A percentile compares a stretch with the other conserved stretches of the same genome.
Conservation (phyloP, 2,329 filamentous ascomycete genomes). For the Plectosphaerella cucumerina region DNA sequence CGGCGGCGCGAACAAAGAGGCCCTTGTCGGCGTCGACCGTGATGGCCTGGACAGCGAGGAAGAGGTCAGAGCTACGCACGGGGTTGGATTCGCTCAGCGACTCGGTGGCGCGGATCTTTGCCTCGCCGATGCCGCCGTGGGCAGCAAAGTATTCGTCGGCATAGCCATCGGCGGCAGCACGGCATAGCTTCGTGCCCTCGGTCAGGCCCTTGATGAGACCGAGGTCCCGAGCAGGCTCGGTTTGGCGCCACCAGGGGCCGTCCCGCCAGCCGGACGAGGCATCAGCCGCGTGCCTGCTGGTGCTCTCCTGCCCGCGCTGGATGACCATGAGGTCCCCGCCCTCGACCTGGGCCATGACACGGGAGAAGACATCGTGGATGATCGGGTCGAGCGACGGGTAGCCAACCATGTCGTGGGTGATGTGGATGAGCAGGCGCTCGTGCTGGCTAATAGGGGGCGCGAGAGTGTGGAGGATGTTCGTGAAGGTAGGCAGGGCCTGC, state of each 20-base stretch:
- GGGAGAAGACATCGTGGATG: slow-evolving; percentile 85
- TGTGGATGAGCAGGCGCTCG: slow-evolving; percentile 94
- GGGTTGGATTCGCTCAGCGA: slow-evolving; percentile 80
- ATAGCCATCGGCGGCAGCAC: slow-evolving; percentile 85
- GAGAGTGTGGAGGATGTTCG: slow-evolving; percentile 89
- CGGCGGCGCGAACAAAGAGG: slow-evolving; percentile 61
- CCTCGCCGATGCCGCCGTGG: slow-evolving; percentile 74
- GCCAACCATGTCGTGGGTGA: slow-evolving; percentile 89
- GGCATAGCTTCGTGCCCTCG: slow-evolving; percentile 87
- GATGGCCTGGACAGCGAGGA: slow-evolving; percentile 91
- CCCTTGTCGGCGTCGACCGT: slow-evolving; percentile 58
- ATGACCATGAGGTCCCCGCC: slow-evolving; percentile 92
- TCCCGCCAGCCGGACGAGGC: slow-evolving; percentile 75
- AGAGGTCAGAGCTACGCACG: slow-evolving; percentile 88
- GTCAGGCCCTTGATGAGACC: slow-evolving; percentile 74
- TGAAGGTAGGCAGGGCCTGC: slow-evolving; percentile 89
- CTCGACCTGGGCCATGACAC: slow-evolving; percentile 98
- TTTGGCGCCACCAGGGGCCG: slow-evolving; percentile 91
- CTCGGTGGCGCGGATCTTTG: slow-evolving; percentile 75
- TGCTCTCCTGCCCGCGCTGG: slow-evolving; percentile 85
- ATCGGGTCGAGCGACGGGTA: slow-evolving; percentile 93
- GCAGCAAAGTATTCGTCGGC: slow-evolving; percentile 77
- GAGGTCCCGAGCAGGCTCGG: slow-evolving; percentile 66
- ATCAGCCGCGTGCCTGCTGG: slow-evolving; percentile 60
- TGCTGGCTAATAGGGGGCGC: slow-evolving; percentile 95